phyloP scores from a whole-genome alignment of 179 eudicot species.

The Sideroxylon spinosum region DNA sequence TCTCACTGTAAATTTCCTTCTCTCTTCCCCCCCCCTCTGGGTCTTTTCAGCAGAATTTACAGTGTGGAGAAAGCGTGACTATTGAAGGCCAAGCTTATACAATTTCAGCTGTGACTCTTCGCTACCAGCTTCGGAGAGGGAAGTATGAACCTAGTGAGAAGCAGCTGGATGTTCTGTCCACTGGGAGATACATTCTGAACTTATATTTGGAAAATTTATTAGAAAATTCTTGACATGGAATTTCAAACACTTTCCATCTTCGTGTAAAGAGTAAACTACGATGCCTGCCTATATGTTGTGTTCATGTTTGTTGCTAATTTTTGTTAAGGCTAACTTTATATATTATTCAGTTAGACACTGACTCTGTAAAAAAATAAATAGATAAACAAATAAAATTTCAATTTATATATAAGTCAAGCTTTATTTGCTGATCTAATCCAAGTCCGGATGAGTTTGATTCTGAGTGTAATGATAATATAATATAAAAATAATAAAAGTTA shows the following conservation, averaged over 20 bases:
- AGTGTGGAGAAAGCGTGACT: slow-evolving; percentile 82
- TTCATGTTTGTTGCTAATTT: slow-evolving; percentile 4
- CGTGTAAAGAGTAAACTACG: background rate
- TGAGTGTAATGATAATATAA: background rate
- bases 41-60: slow-evolving; percentile 50
- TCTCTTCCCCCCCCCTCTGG: background rate
- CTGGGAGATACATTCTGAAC: slow-evolving; percentile 82
- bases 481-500: background rate
- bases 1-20: too few species aligned
- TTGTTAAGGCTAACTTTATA: background rate
- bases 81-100: slow-evolving; percentile 83
- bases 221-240: slow-evolving; percentile 46
- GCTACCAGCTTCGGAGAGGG: slow-evolving; percentile 79
- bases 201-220: slow-evolving; percentile 65
- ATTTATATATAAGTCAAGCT: too few species aligned
- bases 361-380: too few species aligned
- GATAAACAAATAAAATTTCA: too few species aligned
- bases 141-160: slow-evolving; percentile 66
- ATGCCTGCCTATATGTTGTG: background rate
- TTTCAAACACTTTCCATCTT: background rate
- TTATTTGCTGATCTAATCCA: too few species aligned
- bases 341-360: background rate
- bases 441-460: too few species aligned
- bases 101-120: slow-evolving; percentile 74
- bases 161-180: slow-evolving; percentile 27